Conservation (phyloP, 106 monocot genomes). For the Vanilla planifolia region DNA sequence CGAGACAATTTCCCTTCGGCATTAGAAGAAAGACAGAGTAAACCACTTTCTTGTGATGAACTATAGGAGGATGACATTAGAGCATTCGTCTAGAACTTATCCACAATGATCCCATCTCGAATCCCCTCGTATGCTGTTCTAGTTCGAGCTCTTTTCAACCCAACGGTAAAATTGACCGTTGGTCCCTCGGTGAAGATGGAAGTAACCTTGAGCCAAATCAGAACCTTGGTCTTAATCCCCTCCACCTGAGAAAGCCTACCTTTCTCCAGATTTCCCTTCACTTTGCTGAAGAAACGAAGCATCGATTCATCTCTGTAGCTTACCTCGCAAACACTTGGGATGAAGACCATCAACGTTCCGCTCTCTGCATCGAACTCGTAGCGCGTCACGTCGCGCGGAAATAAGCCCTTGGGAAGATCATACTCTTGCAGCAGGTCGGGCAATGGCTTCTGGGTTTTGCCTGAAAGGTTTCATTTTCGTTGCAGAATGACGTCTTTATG, state of each 20-base stretch:
- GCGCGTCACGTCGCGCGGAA: conserved; percentile 46
- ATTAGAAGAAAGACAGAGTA: too few species aligned
- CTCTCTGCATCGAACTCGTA: conserved; percentile 60
- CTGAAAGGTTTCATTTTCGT: too few species aligned
- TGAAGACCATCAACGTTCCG: conserved; percentile 40
- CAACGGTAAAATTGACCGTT: conserved; percentile 41
- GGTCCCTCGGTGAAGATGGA: conserved; percentile 45
- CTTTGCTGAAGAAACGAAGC: conserved; percentile 45
- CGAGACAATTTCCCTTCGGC: too few species aligned
- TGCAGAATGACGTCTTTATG: too few species aligned
- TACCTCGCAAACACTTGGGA: conserved; percentile 59
- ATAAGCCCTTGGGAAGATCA: conserved; percentile 65
- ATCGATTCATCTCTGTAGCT: conserved; percentile 56
- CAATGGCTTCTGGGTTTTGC: conserved; percentile 69
- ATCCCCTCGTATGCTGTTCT: conserved; percentile 57
- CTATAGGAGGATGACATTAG: too few species aligned
- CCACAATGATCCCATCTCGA: conserved; percentile 41
- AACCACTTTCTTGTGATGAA: too few species aligned
- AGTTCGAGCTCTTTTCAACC: conserved; percentile 44
- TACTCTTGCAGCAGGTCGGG: conserved; percentile 58
- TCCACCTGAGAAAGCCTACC: conserved; percentile 59
- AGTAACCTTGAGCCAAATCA: conserved; percentile 59
- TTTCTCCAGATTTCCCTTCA: conserved; percentile 58
- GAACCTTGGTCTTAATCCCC: conserved; percentile 70
- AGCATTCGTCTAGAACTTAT: conserved; percentile 63